phyloP scores from a whole-genome alignment of 2,329 filamentous ascomycete genomes.

The Diaporthe destruens region DNA sequence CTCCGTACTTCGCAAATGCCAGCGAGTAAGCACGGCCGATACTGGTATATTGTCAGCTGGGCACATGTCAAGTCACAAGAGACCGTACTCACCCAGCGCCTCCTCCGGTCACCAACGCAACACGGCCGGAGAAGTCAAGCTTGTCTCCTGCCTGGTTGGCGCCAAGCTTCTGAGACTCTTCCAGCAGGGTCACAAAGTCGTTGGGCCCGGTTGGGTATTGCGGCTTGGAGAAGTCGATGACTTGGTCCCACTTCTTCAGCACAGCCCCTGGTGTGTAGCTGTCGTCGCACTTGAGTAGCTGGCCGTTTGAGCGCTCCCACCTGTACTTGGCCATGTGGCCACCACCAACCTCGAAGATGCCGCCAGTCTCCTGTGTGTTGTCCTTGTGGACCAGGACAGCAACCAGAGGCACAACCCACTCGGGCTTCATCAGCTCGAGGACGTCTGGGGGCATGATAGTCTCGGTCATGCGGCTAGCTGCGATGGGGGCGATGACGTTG shows the following conservation, averaged over 20 bases:
- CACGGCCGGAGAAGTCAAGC: constrained; percentile 85
- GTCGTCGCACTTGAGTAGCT: constrained; percentile 89
- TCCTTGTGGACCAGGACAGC: constrained; percentile 88
- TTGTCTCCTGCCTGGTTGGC: constrained; percentile 79
- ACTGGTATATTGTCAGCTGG: constrained; percentile 54
- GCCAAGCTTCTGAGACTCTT: constrained; percentile 83
- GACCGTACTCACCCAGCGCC: constrained; percentile 75
- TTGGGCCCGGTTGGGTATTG: constrained; percentile 87
- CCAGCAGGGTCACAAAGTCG: constrained; percentile 88
- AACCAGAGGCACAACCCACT: constrained; percentile 95
- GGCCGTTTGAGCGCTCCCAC: constrained; percentile 93
- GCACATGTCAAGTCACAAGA: constrained; percentile 3
- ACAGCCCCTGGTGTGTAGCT: constrained; percentile 90
- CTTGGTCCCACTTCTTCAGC: constrained; percentile 88
- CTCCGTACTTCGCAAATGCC: constrained; percentile 84
- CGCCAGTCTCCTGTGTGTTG: constrained; percentile 84
- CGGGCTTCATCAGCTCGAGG: constrained; percentile 85
- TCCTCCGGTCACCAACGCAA: constrained; percentile 88
- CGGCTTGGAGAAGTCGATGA: constrained; percentile 86
- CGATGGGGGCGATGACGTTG: constrained; percentile 96
- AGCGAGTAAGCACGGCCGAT: constrained; percentile 93
- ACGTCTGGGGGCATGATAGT: constrained; percentile 97
- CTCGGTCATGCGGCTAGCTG: constrained; percentile 94
- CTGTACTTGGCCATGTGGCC: constrained; percentile 93
- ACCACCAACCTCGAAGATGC: constrained; percentile 94